A percentile compares a stretch with the other conserved stretches of the same genome.
Conservation (phyloP, 371 early-diverging fungal genomes). For the Mortierella sp. region DNA sequence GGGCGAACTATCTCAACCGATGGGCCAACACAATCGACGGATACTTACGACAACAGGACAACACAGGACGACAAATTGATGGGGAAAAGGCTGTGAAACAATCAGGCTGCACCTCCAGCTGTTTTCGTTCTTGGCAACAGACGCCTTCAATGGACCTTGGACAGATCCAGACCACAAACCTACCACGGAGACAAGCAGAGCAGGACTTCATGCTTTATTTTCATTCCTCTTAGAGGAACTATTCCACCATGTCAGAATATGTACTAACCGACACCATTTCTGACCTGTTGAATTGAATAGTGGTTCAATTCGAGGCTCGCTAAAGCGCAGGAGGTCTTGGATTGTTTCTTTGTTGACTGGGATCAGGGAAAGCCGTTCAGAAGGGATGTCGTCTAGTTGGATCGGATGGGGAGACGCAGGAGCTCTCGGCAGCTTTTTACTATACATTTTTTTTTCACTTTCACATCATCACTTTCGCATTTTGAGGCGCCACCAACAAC, state of each 20-base stretch:
- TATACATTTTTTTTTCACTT: conserved; percentile 6
- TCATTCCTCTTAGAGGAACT: too few species aligned
- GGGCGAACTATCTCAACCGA: neutral
- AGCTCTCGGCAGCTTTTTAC: conserved; percentile 2
- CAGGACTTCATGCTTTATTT: too few species aligned
- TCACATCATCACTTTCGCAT: too few species aligned
- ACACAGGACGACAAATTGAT: neutral
- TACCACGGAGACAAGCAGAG: neutral
- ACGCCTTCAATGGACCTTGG: neutral
- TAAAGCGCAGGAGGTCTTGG: conserved; percentile 56
- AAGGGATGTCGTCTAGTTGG: neutral
- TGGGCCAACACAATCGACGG: neutral
- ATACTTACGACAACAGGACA: neutral
- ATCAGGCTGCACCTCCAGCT: neutral
- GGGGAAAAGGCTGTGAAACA: neutral
- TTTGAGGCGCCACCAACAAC: neutral
- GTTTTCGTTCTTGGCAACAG: conserved; percentile 3
- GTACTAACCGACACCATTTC: too few species aligned
- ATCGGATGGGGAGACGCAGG: neutral
- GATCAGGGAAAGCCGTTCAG: too few species aligned
- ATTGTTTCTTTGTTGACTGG: too few species aligned
- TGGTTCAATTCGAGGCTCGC: conserved; percentile 92
- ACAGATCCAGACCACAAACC: neutral
- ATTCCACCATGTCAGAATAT: too few species aligned
- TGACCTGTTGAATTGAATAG: conserved; percentile 46